These are phyloP conservation scores for Cordyceps javanica DNA, from an alignment of 2,329 filamentous ascomycete species.

Conservation along the genomic window DNA sequence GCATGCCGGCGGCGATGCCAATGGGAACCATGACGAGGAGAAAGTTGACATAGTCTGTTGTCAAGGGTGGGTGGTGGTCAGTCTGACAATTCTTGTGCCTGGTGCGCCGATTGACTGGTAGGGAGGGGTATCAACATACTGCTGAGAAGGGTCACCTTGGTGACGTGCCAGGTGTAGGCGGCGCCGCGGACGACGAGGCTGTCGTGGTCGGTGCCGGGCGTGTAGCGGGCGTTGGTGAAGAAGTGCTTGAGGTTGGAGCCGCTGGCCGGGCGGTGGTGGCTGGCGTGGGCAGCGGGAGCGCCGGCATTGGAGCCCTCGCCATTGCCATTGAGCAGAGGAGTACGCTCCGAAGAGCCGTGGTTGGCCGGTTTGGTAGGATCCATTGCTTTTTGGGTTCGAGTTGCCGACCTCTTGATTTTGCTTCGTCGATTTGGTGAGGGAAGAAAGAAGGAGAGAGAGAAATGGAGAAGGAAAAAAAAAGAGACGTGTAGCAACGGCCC, in stretches of 20 bases:
- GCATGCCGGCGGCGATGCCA: slow-evolving; percentile 60
- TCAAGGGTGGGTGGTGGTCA: not conserved
- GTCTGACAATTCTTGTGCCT: not conserved
- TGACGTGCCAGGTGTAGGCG: slow-evolving; percentile 47
- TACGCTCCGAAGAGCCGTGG: slow-evolving; percentile 29
- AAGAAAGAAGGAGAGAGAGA: not conserved
- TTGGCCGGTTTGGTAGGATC: slow-evolving; percentile 26
- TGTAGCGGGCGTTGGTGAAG: slow-evolving; percentile 43
- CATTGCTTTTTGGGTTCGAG: slow-evolving; percentile 18
- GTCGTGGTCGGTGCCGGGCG: slow-evolving; percentile 45
- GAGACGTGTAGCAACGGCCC: not conserved
- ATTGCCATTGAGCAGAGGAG: slow-evolving; percentile 37
- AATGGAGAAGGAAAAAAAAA: not conserved
- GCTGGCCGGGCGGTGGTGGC: not conserved
- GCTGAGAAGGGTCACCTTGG: slow-evolving; percentile 52
- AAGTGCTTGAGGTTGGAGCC: slow-evolving; percentile 29
- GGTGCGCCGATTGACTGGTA: no score
- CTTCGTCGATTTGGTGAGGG: not conserved
- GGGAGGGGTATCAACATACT: slow-evolving; percentile 39
- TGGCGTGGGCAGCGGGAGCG: not conserved
- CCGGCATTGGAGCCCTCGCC: not conserved
- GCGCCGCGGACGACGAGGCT: slow-evolving; percentile 39
- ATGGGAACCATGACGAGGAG: slow-evolving; percentile 68
- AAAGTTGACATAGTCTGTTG: slow-evolving; percentile 63
- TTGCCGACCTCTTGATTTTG: not conserved